A percentile compares a stretch with the other conserved stretches of the same genome.
These are phyloP conservation scores for Blumeria hordei DNA, from an alignment of 2,329 filamentous ascomycete genomes.

Conservation along the genomic window DNA sequence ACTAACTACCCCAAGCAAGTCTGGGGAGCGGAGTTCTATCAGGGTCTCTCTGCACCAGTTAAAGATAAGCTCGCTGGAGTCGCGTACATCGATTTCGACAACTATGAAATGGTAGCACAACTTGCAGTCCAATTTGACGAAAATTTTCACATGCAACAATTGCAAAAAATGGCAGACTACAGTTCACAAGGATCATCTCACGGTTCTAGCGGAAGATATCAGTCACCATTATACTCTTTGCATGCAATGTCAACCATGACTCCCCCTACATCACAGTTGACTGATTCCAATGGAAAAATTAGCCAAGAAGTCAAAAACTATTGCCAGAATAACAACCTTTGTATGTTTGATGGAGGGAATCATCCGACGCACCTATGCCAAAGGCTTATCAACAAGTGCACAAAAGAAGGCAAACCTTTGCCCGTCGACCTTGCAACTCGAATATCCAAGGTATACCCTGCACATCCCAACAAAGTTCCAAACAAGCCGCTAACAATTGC, in stretches of 20 bases:
- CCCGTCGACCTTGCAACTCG: not conserved
- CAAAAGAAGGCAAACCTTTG: conserved; percentile 1
- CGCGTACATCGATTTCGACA: not conserved
- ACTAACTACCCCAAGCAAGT: not conserved
- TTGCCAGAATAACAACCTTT: not conserved
- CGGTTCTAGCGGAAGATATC: no score
- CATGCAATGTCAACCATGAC: no score
- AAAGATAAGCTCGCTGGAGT: not conserved
- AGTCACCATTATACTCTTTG: no score
- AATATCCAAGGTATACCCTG: not conserved
- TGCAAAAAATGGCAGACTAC: not conserved
- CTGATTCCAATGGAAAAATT: not conserved
- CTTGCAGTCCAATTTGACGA: not conserved
- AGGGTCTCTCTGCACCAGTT: not conserved
- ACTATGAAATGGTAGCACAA: not conserved
- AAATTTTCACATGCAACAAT: not conserved
- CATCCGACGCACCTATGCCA: not conserved
- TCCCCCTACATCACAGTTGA: no score
- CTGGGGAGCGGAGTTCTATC: not conserved
- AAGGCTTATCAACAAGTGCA: not conserved
- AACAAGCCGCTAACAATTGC: not conserved
- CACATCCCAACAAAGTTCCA: not conserved
- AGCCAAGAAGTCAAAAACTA: not conserved
- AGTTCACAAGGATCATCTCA: no score
- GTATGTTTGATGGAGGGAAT: not conserved